Evolutionary conservation across 257 asterid genomes (phyloP).

Genomic region (Solanum etuberosum): DNA sequence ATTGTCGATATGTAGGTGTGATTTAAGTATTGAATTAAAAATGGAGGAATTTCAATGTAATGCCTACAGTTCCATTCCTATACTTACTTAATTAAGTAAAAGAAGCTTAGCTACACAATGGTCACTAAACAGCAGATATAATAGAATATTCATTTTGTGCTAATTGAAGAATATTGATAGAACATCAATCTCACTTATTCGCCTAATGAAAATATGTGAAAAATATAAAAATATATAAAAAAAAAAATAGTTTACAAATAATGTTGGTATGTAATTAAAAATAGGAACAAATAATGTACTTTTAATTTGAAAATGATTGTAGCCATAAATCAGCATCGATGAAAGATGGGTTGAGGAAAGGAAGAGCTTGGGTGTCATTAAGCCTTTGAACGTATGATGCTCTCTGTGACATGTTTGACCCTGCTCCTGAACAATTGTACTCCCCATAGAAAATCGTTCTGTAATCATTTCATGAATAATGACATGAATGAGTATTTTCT

Average conservation of each 20-base stretch:
- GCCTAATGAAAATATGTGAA: not conserved
- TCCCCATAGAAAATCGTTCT: conserved; percentile 77
- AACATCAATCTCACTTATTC: not conserved
- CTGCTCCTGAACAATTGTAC: conserved; percentile 68
- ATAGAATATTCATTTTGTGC: not conserved
- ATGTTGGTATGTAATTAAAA: not conserved
- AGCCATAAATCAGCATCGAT: conserved; percentile 82
- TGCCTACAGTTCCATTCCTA: not conserved
- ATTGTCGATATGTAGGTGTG: not conserved
- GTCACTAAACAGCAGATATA: not conserved
- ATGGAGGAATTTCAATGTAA: not conserved
- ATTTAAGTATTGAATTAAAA: not conserved
- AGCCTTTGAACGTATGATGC: conserved; percentile 55
- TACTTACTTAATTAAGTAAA: not conserved
- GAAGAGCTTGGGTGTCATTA: conserved; percentile 59
- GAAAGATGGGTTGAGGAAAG: conserved; percentile 52
- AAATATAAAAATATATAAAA: not conserved
- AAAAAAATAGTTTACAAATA: not conserved
- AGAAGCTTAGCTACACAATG: not conserved
- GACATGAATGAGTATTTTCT: too few relatives aligned
- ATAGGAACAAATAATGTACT: not conserved
- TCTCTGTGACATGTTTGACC: conserved; percentile 52
- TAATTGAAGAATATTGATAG: not conserved
- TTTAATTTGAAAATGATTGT: conserved; percentile 21
- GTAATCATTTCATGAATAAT: too few relatives aligned